phyloP scores from a whole-genome alignment of 441 rosid genomes.

The Jatropha multifida region DNA sequence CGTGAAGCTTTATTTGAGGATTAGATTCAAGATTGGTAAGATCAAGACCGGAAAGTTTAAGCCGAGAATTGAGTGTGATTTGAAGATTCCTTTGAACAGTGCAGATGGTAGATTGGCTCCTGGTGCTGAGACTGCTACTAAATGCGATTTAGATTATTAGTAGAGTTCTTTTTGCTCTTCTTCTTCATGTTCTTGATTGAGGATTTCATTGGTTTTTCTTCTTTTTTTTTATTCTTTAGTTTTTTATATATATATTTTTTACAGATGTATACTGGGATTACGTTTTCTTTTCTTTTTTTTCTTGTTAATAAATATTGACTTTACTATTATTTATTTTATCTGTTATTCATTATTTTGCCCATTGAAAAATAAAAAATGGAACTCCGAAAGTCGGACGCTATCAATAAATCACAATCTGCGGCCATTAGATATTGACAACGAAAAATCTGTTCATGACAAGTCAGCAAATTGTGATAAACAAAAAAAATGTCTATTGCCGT shows the following conservation, averaged over 20 bases:
- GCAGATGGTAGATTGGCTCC: background rate
- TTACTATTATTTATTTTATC: too few species aligned
- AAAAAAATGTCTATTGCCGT: too few species aligned
- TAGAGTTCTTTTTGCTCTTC: background rate
- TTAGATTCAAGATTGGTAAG: conserved; percentile 44
- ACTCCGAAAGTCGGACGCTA: too few species aligned
- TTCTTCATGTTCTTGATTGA: background rate
- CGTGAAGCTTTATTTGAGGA: conserved; percentile 40
- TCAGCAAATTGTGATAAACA: too few species aligned
- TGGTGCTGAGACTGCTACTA: background rate
- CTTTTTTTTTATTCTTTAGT: background rate
- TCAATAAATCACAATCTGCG: too few species aligned
- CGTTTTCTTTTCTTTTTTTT: background rate
- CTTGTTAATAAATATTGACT: background rate
- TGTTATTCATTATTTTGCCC: background rate
- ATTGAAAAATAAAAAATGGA: too few species aligned
- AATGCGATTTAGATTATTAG: background rate
- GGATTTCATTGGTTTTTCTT: background rate
- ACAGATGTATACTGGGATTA: background rate
- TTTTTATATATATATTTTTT: background rate
- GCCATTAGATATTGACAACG: too few species aligned
- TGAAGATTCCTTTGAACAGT: background rate
- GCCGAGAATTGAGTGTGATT: background rate
- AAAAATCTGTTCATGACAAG: too few species aligned
- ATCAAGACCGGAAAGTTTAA: background rate